These are phyloP conservation scores for Alternaria consortialis DNA, from an alignment of 2,329 filamentous ascomycete species.

Conservation along the genomic window DNA sequence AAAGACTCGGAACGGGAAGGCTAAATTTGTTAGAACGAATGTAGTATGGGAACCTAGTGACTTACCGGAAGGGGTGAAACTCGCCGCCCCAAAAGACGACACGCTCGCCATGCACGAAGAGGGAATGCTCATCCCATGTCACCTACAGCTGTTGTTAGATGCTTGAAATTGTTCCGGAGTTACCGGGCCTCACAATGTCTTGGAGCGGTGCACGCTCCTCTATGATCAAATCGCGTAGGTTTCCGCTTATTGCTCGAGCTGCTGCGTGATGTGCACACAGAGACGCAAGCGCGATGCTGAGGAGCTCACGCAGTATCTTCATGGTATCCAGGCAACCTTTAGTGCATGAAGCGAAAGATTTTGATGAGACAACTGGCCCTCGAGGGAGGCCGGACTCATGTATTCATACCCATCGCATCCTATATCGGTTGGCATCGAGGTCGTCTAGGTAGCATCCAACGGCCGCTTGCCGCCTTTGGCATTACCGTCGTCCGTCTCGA, in stretches of 20 bases:
- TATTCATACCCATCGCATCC: not conserved
- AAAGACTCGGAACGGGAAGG: slow-evolving; percentile 67
- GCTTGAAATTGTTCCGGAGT: not conserved
- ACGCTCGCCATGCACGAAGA: slow-evolving; percentile 73
- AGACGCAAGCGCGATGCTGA: not conserved
- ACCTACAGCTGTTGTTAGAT: slow-evolving; percentile 48
- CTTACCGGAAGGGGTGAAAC: slow-evolving; percentile 70
- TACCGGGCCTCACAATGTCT: slow-evolving; percentile 56
- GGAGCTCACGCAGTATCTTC: not conserved
- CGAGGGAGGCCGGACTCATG: not conserved
- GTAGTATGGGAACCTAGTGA: not conserved
- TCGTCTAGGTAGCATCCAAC: not conserved
- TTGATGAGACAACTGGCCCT: not conserved
- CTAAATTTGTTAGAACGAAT: slow-evolving; percentile 35
- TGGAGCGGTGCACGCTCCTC: slow-evolving; percentile 52
- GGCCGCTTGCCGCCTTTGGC: not conserved
- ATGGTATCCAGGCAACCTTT: not conserved
- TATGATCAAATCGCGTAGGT: not conserved
- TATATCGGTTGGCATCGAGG: not conserved
- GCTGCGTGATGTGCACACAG: not conserved
- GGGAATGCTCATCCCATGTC: slow-evolving; percentile 75
- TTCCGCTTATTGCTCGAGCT: not conserved
- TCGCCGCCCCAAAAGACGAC: slow-evolving; percentile 76
- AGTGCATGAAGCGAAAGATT: not conserved
- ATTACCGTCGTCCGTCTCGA: not conserved